A percentile compares a stretch with the other conserved stretches of the same genome.
Evolutionary conservation across 2,329 filamentous ascomycete species (phyloP).

Genomic region (Colletotrichum incanum): DNA sequence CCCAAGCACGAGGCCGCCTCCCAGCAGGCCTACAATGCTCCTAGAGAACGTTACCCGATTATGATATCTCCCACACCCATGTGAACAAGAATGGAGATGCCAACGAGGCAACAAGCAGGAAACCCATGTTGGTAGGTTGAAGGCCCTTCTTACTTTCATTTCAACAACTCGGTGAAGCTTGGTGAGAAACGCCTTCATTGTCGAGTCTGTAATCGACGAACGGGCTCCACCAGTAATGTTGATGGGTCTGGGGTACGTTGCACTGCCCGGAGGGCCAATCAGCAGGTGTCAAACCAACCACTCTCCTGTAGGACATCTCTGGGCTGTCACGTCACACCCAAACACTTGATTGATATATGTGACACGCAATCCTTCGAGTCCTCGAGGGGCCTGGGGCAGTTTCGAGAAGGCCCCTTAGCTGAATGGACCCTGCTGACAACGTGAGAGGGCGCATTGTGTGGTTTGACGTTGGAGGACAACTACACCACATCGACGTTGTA

Average conservation of each 20-base stretch:
- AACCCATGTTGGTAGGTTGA: neutral
- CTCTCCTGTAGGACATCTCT: neutral
- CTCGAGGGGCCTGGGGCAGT: neutral
- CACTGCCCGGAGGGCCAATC: slow-evolving; percentile 26
- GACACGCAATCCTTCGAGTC: neutral
- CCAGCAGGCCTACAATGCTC: neutral
- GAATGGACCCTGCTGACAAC: neutral
- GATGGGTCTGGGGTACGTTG: slow-evolving; percentile 27
- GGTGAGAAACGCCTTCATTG: slow-evolving; percentile 6
- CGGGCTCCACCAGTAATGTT: slow-evolving; percentile 14
- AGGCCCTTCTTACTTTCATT: neutral
- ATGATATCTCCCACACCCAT: neutral
- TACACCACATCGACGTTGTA: neutral
- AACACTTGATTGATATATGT: slow-evolving; percentile 17
- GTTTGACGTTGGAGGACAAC: neutral
- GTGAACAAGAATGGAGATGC: neutral
- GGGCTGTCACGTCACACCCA: slow-evolving; percentile 1
- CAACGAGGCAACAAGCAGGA: neutral
- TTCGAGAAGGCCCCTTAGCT: neutral
- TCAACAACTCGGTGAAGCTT: slow-evolving; percentile 16
- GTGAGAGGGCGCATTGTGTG: neutral
- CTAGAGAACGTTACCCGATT: neutral
- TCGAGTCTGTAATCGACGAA: slow-evolving; percentile 7
- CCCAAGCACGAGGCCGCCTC: neutral
- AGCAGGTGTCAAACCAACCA: slow-evolving; percentile 20